Percentiles rank a stretch among this genome's conserved stretches.
Evolutionary conservation across 2,329 filamentous ascomycete species (phyloP).

Genomic region (Colletotrichum agaves): DNA sequence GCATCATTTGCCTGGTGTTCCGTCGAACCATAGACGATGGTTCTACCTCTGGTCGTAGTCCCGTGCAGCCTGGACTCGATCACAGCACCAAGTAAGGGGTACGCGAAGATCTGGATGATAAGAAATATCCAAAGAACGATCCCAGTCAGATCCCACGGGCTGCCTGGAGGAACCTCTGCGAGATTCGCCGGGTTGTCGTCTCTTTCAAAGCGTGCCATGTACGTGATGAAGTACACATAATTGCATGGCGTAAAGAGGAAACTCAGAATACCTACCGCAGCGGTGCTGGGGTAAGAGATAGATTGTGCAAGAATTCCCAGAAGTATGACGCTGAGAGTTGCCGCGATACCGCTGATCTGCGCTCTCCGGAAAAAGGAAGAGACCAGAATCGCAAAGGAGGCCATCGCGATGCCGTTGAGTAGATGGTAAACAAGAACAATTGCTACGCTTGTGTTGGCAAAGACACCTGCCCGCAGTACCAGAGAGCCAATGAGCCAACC

Average conservation of each 20-base stretch:
- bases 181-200: slow-evolving; percentile 70
- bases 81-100: slow-evolving; percentile 78
- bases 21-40: slow-evolving; percentile 53
- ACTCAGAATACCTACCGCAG: slow-evolving; percentile 74
- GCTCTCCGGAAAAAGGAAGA: slow-evolving; percentile 87
- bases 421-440: slow-evolving; percentile 81
- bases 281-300: slow-evolving; percentile 69
- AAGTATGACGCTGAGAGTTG: slow-evolving; percentile 77
- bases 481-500: slow-evolving; percentile 83
- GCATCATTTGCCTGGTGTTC: slow-evolving; percentile 45
- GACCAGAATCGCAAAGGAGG: slow-evolving; percentile 83
- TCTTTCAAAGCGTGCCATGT: slow-evolving; percentile 81
- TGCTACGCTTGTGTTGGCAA: slow-evolving; percentile 68
- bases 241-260: slow-evolving; percentile 88
- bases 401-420: slow-evolving; percentile 78
- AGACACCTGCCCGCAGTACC: slow-evolving; percentile 72
- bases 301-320: slow-evolving; percentile 87
- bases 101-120: slow-evolving; percentile 80
- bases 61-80: slow-evolving; percentile 82
- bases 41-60: slow-evolving; percentile 73
- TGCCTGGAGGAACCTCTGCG: slow-evolving; percentile 68
- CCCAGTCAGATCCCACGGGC: slow-evolving; percentile 76
- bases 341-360: slow-evolving; percentile 85
- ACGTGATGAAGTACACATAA: slow-evolving; percentile 82
- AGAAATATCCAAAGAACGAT: slow-evolving; percentile 83